Evolutionary conservation across 768 basidiomycete genomes (phyloP).

Genomic region (Phanerochaete carnosa): DNA sequence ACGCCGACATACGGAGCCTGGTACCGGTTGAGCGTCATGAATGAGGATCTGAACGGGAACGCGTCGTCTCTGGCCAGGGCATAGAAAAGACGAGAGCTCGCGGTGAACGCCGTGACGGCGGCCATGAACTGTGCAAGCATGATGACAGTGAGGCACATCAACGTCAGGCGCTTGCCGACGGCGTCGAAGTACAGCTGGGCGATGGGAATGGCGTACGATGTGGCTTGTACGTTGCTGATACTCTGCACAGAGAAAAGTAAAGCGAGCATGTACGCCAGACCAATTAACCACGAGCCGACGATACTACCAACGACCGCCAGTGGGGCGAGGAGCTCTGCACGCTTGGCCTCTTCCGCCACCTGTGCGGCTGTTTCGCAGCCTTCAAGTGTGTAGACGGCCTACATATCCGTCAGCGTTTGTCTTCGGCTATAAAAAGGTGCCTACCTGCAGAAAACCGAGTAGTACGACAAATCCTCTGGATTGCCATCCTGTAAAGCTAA

Average conservation of each 20-base stretch:
- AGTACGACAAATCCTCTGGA: constrained; percentile 54
- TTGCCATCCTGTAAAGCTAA: constrained; percentile 53
- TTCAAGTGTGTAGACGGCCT: constrained; percentile 59
- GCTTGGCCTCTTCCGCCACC: constrained; percentile 56
- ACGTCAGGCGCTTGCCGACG: constrained; percentile 41
- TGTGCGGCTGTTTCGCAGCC: constrained; percentile 65
- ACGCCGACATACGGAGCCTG: constrained; percentile 56
- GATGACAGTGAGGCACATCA: constrained; percentile 50
- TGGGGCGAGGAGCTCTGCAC: constrained; percentile 54
- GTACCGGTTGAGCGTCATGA: constrained; percentile 48
- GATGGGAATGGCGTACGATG: constrained; percentile 54
- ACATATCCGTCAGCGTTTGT: neutral
- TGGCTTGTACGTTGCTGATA: constrained; percentile 45
- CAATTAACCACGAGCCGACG: constrained; percentile 54
- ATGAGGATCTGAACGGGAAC: constrained; percentile 42
- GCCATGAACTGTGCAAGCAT: constrained; percentile 51
- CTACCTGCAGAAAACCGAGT: constrained; percentile 50
- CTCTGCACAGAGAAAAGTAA: constrained; percentile 56
- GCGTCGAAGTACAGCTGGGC: constrained; percentile 57
- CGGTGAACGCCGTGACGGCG: constrained; percentile 55
- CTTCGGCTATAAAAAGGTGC: neutral
- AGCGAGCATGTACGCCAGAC: constrained; percentile 54
- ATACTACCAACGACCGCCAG: constrained; percentile 55
- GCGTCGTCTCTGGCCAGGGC: constrained; percentile 55
- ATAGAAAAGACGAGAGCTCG: constrained; percentile 54